phyloP scores from a whole-genome alignment of 2,329 filamentous ascomycete genomes.

The Atkinsonella texensis region DNA sequence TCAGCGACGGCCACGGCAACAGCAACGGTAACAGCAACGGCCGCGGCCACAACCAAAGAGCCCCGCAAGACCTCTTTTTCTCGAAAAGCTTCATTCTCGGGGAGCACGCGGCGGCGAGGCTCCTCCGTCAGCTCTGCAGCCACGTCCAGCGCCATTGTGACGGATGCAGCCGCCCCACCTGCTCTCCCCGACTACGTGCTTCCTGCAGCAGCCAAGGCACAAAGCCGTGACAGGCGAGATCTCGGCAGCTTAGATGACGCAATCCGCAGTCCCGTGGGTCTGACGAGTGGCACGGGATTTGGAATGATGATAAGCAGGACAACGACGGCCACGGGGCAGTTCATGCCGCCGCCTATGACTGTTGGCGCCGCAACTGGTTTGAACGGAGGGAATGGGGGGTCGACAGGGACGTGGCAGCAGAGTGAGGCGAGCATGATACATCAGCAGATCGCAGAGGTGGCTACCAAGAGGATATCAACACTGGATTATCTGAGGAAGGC shows the following conservation, averaged over 20 bases:
- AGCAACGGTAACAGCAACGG: no score
- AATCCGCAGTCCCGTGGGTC: slow-evolving; percentile 10
- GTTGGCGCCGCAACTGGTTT: not conserved
- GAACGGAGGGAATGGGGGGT: slow-evolving; percentile 3
- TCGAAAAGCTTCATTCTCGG: slow-evolving; percentile 41
- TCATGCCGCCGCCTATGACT: slow-evolving; percentile 13
- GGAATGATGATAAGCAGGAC: slow-evolving; percentile 7
- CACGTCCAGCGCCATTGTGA: slow-evolving; percentile 27
- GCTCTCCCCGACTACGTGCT: slow-evolving; percentile 42
- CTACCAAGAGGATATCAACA: slow-evolving; percentile 86
- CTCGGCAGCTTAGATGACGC: slow-evolving; percentile 2
- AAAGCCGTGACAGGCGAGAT: slow-evolving; percentile 13
- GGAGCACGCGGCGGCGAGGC: slow-evolving; percentile 29
- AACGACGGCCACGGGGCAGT: slow-evolving; percentile 4
- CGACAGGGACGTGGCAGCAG: slow-evolving; percentile 21
- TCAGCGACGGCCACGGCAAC: not conserved
- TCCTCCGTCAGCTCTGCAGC: slow-evolving; percentile 22
- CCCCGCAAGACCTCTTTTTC: slow-evolving; percentile 38
- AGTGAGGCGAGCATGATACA: slow-evolving; percentile 38
- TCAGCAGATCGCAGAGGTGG: slow-evolving; percentile 67
- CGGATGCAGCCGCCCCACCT: slow-evolving; percentile 36
- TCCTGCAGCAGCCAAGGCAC: slow-evolving; percentile 33
- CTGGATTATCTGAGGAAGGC: slow-evolving; percentile 86
- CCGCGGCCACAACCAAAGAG: slow-evolving; percentile 22
- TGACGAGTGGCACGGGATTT: slow-evolving; percentile 8